Evolutionary conservation across 345 rosid species (phyloP).

Genomic region (Acer campestre): DNA sequence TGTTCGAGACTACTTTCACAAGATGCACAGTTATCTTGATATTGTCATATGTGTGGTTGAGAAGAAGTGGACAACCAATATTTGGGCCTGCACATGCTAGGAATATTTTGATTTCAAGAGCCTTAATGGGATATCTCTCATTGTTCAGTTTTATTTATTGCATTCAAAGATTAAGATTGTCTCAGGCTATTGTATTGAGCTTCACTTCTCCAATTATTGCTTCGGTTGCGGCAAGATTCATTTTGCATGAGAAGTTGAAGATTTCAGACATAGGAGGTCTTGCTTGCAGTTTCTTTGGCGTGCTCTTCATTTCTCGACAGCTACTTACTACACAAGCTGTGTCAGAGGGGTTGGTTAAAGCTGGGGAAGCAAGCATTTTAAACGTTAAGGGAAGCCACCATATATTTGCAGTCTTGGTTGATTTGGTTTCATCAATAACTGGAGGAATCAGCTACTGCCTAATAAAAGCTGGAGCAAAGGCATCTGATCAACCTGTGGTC

Average conservation of each 20-base stretch:
- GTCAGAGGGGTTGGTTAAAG: constrained; percentile 38
- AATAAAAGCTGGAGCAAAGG: constrained; percentile 78
- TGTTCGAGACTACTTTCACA: constrained; percentile 73
- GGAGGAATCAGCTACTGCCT: constrained; percentile 87
- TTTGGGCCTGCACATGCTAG: constrained; percentile 68
- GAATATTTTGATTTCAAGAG: constrained; percentile 68
- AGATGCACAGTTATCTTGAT: constrained; percentile 66
- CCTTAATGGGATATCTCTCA: constrained; percentile 73
- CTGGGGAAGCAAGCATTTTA: constrained; percentile 31
- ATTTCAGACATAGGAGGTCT: constrained; percentile 81
- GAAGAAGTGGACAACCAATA: constrained; percentile 66
- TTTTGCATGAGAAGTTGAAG: constrained; percentile 75
- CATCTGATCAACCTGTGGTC: constrained; percentile 78
- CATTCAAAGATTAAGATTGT: constrained; percentile 77
- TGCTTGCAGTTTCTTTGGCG: constrained; percentile 88
- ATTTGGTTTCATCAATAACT: constrained; percentile 70
- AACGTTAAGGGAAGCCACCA: constrained; percentile 40
- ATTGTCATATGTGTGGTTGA: constrained; percentile 77
- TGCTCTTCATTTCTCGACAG: constrained; percentile 76
- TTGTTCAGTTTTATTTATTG: constrained; percentile 72
- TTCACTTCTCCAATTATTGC: constrained; percentile 81
- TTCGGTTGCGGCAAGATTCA: constrained; percentile 70
- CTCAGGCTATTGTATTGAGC: constrained; percentile 74
- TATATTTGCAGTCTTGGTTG: constrained; percentile 56
- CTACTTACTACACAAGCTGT: constrained; percentile 62